These are phyloP conservation scores for Cordyceps farinosa DNA, from an alignment of 2,329 filamentous ascomycete genomes.

Conservation along the genomic window DNA sequence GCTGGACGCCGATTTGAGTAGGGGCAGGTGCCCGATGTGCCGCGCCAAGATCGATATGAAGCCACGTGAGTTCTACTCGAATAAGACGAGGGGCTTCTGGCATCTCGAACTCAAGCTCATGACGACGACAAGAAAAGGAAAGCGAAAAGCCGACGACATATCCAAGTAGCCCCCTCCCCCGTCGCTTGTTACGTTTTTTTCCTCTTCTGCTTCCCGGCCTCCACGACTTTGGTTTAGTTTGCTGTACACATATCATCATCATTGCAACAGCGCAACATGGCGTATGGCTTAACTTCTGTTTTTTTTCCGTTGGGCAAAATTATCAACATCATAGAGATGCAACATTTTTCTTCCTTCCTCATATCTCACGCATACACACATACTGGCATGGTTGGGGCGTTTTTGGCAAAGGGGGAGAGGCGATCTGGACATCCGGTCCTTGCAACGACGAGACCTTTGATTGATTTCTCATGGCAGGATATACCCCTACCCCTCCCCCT, in stretches of 20 bases:
- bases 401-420: conserved; percentile 3
- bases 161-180: conserved; percentile 22
- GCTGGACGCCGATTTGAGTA: conserved; percentile 52
- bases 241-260: neutral
- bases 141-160: conserved; percentile 33
- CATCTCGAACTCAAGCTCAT: conserved; percentile 61
- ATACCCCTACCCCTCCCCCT: neutral
- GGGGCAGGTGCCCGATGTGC: conserved; percentile 61
- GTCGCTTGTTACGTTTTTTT: neutral
- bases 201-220: neutral
- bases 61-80: conserved; percentile 37
- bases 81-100: conserved; percentile 52
- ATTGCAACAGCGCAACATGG: neutral
- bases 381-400: conserved; percentile 2
- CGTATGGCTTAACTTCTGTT: neutral
- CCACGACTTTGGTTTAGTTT: neutral
- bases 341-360: neutral
- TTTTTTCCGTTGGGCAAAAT: neutral
- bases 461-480: conserved; percentile 7
- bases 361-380: neutral
- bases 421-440: neutral
- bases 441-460: neutral
- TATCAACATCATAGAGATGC: neutral
- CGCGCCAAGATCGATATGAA: conserved; percentile 54
- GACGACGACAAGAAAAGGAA: conserved; percentile 52